Evolutionary conservation across 805 yeast species (phyloP), one percentile per base, ranked within the genome.

Genomic region (Brettanomyces naardenensis): DNA sequence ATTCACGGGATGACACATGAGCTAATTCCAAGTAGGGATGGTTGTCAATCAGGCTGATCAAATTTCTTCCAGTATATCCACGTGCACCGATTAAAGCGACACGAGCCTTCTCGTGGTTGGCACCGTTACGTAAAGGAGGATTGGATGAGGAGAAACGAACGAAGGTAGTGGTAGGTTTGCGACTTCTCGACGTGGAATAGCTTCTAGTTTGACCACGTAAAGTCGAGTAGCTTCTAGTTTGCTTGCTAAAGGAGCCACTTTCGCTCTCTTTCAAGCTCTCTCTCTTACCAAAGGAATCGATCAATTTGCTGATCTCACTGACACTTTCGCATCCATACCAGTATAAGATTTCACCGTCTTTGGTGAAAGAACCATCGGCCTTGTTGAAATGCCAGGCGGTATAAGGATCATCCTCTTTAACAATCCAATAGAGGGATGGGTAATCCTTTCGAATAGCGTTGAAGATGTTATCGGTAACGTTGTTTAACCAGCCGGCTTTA

Each of bases 11-110:
- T 2, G 97, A 90, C 38, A 92, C 97, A 56, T 92, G 95, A 5
- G 90, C 73, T 38, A 92, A 64, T 54, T 90, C 97, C 48, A 92
- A 68, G 58, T 75, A 75, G 32, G 95, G 95, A 64, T 92, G 99
- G 35, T 71, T 65, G 62, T 92, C 85, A 46, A 92, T 83, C 67
- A 92, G 69, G 27, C 81, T 73, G 46, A 92, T 87, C 59, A 92
- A 72, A 53, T 90, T 90, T 65, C 85, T 95, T 26, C 98, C 99
- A 15, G 97, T 90, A 65, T 73, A 87, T 22, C 99, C 99, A 65
- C 99, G 81, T 30, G 99, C 99, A 50, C 99, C 99, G 56, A 92
- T 90, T 51, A 92, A 73, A 1, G 96, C 98, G 34, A 92, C 88
- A 48, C 76, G 77, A 18, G 94, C 71, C 44, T 70, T 70, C 30